Conservation (phyloP, 2,329 filamentous ascomycete species). For the Epichloe aotearoae region DNA sequence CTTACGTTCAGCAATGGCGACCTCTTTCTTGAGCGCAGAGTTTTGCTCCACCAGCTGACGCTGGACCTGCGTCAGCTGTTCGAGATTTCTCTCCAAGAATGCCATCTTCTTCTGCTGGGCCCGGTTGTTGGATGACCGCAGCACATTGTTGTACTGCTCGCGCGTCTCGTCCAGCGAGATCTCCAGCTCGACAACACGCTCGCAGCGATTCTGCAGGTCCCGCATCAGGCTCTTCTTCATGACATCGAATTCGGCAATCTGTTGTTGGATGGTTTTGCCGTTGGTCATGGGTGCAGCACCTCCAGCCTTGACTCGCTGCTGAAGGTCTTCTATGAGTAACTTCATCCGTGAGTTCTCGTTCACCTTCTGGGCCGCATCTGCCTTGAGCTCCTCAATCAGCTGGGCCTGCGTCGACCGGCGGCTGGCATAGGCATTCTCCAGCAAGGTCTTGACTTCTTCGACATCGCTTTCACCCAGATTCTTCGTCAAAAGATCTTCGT, state of each 20-base stretch:
- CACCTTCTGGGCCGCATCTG: slow-evolving; percentile 61
- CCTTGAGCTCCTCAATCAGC: slow-evolving; percentile 63
- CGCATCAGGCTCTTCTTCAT: slow-evolving; percentile 99
- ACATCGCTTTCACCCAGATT: slow-evolving; percentile 69
- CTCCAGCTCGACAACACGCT: slow-evolving; percentile 94
- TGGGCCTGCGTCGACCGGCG: slow-evolving; percentile 62
- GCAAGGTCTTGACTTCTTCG: slow-evolving; percentile 67
- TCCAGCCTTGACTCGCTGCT: slow-evolving; percentile 55
- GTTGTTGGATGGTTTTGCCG: slow-evolving; percentile 89
- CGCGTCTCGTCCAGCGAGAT: slow-evolving; percentile 94
- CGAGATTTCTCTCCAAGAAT: slow-evolving; percentile 93
- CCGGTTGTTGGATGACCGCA: slow-evolving; percentile 91
- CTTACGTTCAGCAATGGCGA: slow-evolving; percentile 95
- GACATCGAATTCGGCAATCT: slow-evolving; percentile 95
- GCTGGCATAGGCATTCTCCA: slow-evolving; percentile 64
- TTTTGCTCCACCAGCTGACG: slow-evolving; percentile 97
- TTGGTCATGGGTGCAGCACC: slow-evolving; percentile 49
- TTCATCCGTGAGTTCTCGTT: slow-evolving; percentile 75
- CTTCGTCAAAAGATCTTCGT: slow-evolving; percentile 67
- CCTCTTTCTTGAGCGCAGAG: slow-evolving; percentile 93
- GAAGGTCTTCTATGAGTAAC: slow-evolving; percentile 66
- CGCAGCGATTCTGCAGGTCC: slow-evolving; percentile 94
- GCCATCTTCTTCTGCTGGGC: slow-evolving; percentile 99
- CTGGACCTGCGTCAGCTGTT: slow-evolving; percentile 95
- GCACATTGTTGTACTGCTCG: slow-evolving; percentile 98